phyloP scores from a whole-genome alignment of 805 yeast genomes.

The Candida caryicola region DNA sequence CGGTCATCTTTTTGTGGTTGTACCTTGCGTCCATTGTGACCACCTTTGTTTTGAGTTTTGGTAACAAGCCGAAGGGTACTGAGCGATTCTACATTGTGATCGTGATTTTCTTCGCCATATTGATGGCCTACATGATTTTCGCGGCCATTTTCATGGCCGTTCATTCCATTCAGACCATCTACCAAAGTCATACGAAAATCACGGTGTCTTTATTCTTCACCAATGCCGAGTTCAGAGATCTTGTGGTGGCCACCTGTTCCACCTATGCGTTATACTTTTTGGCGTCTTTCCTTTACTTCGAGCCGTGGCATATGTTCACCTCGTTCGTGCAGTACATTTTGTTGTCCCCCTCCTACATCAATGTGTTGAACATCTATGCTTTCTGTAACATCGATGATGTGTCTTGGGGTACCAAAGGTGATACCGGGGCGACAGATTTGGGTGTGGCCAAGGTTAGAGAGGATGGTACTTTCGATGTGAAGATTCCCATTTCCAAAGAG shows the following conservation, averaged over 20 bases:
- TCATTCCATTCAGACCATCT: constrained; percentile 43
- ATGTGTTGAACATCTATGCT: constrained; percentile 62
- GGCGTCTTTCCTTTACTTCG: constrained; percentile 57
- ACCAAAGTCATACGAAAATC: constrained; percentile 35
- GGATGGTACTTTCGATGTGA: constrained; percentile 57
- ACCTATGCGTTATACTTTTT: constrained; percentile 61
- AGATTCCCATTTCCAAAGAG: constrained; percentile 45
- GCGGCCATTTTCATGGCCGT: constrained; percentile 59
- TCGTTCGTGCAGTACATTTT: constrained; percentile 51
- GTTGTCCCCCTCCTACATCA: constrained; percentile 51
- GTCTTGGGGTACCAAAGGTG: constrained; percentile 76
- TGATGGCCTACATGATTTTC: constrained; percentile 57
- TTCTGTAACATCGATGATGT: constrained; percentile 71
- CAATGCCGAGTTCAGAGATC: constrained; percentile 44
- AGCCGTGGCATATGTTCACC: constrained; percentile 66
- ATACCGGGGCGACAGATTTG: constrained; percentile 54
- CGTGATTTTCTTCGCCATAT: constrained; percentile 54
- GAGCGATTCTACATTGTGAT: constrained; percentile 51
- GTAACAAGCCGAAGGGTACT: constrained; percentile 64
- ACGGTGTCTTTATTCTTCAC: constrained; percentile 46
- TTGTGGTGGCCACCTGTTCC: constrained; percentile 56
- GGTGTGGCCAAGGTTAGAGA: constrained; percentile 53
- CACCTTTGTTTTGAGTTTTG: constrained; percentile 61
- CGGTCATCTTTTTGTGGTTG: constrained; percentile 53
- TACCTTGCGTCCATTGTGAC: constrained; percentile 56